These are phyloP conservation scores for Trichoderma sp. DNA, from an alignment of 2,329 filamentous ascomycete species.

Conservation along the genomic window DNA sequence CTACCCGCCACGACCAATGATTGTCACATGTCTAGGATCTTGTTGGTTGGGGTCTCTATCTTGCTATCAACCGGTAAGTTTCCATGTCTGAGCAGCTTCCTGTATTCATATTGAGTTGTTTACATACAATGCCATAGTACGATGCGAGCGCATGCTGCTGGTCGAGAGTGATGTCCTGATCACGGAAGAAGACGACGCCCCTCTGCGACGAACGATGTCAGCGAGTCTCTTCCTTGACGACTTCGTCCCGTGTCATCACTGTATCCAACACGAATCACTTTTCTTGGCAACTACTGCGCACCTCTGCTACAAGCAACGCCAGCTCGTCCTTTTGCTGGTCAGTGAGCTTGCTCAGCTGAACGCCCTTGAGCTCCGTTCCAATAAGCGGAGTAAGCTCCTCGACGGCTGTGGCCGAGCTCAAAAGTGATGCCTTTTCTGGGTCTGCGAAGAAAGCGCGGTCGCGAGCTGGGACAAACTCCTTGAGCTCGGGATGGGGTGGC, in stretches of 20 bases:
- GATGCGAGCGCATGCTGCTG: slow-evolving; percentile 44
- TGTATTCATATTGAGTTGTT: too few species aligned
- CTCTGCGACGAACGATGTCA: slow-evolving; percentile 30
- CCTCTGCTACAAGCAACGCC: slow-evolving; percentile 45
- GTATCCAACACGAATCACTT: neutral
- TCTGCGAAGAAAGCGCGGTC: slow-evolving; percentile 28
- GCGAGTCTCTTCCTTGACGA: neutral
- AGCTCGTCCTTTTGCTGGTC: slow-evolving; percentile 48
- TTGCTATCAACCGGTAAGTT: slow-evolving; percentile 9
- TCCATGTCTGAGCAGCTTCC: neutral
- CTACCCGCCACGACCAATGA: slow-evolving; percentile 28
- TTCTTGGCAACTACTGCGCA: neutral
- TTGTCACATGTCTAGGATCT: slow-evolving; percentile 28
- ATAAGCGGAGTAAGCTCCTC: slow-evolving; percentile 35
- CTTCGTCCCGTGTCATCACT: neutral
- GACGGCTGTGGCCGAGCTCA: neutral
- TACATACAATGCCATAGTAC: slow-evolving; percentile 28
- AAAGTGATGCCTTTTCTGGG: slow-evolving; percentile 21
- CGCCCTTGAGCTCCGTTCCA: slow-evolving; percentile 47
- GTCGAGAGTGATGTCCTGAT: slow-evolving; percentile 43
- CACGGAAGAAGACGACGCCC: slow-evolving; percentile 44
- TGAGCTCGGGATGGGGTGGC: slow-evolving; percentile 24
- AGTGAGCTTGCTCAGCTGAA: slow-evolving; percentile 46
- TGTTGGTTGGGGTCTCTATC: slow-evolving; percentile 28
- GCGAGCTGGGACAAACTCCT: slow-evolving; percentile 25